Conservation (phyloP, 345 rosid genomes). For the Eucalyptus sideroxylon region DNA sequence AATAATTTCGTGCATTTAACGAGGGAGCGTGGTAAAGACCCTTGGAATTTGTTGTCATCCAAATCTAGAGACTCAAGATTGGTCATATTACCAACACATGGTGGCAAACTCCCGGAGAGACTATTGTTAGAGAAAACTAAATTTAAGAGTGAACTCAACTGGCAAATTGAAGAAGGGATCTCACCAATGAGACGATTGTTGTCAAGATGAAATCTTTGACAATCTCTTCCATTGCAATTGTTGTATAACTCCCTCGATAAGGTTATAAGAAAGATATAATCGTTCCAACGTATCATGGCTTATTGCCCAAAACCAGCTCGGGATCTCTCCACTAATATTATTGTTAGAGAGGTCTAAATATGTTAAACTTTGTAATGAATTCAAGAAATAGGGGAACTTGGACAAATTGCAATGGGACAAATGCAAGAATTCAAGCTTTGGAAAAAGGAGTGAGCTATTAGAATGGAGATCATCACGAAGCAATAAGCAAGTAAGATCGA, state of each 20-base stretch:
- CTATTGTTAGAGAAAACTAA: not conserved
- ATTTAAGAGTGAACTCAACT: rapidly evolving
- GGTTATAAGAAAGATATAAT: not conserved
- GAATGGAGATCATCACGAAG: rapidly evolving
- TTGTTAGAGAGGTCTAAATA: rapidly evolving
- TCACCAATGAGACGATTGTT: not conserved
- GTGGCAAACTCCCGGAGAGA: not conserved
- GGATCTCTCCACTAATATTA: not conserved
- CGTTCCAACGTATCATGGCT: rapidly evolving
- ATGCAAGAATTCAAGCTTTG: rapidly evolving
- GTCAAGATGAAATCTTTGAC: rapidly evolving
- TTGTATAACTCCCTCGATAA: not conserved
- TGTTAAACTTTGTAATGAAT: not conserved
- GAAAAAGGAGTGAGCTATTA: not conserved
- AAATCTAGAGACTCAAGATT: rapidly evolving
- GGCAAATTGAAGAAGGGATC: not conserved
- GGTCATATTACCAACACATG: not conserved
- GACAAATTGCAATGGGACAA: rapidly evolving
- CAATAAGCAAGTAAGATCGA: rapidly evolving
- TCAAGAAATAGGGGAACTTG: not conserved
- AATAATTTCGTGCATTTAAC: not conserved
- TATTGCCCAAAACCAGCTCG: not conserved
- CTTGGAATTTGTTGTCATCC: not conserved
- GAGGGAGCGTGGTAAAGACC: not conserved
- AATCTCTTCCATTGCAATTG: not conserved